These are phyloP conservation scores for Fraxinus xanthoxyloides DNA, from an alignment of 305 asterid genomes.

Conservation along the genomic window DNA sequence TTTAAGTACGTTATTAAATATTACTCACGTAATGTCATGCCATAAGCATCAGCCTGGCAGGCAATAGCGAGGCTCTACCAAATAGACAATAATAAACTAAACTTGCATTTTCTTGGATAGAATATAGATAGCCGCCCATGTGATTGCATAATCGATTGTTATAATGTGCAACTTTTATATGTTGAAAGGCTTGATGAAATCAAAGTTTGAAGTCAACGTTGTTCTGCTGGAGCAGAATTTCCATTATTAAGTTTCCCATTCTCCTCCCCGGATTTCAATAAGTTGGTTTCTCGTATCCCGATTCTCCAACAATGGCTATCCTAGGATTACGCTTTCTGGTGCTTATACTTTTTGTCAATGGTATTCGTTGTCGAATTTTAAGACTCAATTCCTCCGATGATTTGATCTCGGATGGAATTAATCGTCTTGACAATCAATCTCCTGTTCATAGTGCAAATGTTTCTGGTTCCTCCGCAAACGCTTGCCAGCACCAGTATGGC, in stretches of 20 bases:
- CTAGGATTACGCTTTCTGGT: background rate
- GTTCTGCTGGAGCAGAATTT: background rate
- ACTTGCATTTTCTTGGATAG: background rate
- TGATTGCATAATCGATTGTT: background rate
- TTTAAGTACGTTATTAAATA: background rate
- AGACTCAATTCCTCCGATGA: conserved; percentile 31
- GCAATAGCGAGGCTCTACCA: background rate
- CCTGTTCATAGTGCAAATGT: background rate
- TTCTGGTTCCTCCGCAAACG: background rate
- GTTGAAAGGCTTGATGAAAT: background rate
- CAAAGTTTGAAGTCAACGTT: background rate
- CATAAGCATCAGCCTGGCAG: background rate
- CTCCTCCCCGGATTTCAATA: background rate
- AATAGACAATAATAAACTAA: background rate
- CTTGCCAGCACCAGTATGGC: conserved; percentile 54
- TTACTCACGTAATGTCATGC: background rate
- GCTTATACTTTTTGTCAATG: conserved; percentile 18
- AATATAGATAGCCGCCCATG: background rate
- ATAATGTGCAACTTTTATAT: background rate
- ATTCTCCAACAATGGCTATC: conserved; percentile 29
- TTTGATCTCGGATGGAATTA: conserved; percentile 54
- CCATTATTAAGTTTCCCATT: background rate
- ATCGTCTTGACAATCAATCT: background rate
- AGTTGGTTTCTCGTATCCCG: background rate
- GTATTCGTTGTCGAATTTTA: conserved; percentile 37